Evolutionary conservation across 805 yeast species (phyloP), one percentile per base, ranked within the genome.

Genomic region (Cyberlindnera lachancei): DNA sequence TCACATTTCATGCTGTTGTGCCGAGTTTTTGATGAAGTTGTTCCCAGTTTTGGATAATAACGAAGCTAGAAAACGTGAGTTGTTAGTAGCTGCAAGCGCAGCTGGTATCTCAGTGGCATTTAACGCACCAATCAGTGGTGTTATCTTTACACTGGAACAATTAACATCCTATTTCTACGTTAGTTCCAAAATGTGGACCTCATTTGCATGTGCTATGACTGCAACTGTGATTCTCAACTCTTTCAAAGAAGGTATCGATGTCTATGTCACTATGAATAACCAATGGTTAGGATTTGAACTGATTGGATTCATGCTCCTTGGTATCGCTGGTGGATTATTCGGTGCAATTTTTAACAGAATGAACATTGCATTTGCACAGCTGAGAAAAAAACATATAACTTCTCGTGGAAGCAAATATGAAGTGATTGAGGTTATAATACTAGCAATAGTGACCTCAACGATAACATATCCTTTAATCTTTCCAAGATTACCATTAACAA

Each of bases 121-220:
- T 56, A 81, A 80, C 38, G 77, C 94, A 0, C 95, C 95, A 3
- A 76, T 86, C 35, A 94, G 94, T 7, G 95, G 95, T 2, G 92
- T 86, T 2, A 53, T 85, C 20, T 86, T 84, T 53, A 79, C 81
- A 5, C 53, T 82, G 14, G 94, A 85, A 46, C 75, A 74, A 39
- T 61, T 79, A 27, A 73, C 79, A 4, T 70, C 76, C 21, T 81
- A 70, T 47, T 74, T 79, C 48, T 71, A 69, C 29, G 73, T 79
- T 15, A 73, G 73, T 18, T 70, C 67, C 38, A 65, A 79, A 38
- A 72, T 85, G 76, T 85, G 95, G 95, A 77, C 76, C 44, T 73
- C 87, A 6, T 86, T 85, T 55, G 79, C 83, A 3, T 75, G 85
- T 45, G 79, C 95, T 1, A 81, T 86, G 44, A 60, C 79, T 9